Percentiles rank a stretch among this genome's conserved stretches.
Evolutionary conservation across 2,329 filamentous ascomycete genomes (phyloP).

Genomic region (Colletotrichum musae): DNA sequence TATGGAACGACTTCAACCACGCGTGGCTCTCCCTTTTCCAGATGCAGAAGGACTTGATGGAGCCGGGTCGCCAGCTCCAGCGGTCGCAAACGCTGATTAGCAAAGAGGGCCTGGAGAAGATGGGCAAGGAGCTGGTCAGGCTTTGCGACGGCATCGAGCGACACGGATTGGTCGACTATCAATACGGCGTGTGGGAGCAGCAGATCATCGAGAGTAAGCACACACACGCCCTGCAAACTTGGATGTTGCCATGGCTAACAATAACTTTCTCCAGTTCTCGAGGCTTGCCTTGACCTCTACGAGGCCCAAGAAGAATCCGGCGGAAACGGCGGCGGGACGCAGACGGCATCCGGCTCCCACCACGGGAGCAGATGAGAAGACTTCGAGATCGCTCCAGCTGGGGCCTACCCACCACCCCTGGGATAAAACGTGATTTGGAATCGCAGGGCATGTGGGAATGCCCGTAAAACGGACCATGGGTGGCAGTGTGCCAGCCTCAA

Average conservation of each 20-base stretch:
- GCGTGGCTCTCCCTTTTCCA: slow-evolving; percentile 90
- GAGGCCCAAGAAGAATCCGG: slow-evolving; percentile 55
- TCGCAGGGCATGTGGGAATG: slow-evolving; percentile 14
- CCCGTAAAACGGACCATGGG: slow-evolving; percentile 11
- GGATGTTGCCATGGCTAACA: slow-evolving; percentile 21
- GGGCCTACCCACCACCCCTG: slow-evolving; percentile 2
- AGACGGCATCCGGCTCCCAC: slow-evolving; percentile 36
- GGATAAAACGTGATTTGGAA: slow-evolving; percentile 12
- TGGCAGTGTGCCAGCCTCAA: slow-evolving; percentile 17
- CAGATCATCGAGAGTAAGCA: slow-evolving; percentile 85
- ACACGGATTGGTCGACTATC: slow-evolving; percentile 96
- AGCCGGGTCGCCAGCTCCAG: slow-evolving; percentile 69
- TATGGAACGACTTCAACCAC: slow-evolving; percentile 96
- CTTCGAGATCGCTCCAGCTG: slow-evolving; percentile 4
- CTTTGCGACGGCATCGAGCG: slow-evolving; percentile 90
- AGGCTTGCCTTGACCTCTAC: slow-evolving; percentile 62
- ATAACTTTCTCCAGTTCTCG: slow-evolving; percentile 46
- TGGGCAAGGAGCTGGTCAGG: slow-evolving; percentile 86
- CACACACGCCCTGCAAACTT: not conserved
- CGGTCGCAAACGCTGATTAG: slow-evolving; percentile 76
- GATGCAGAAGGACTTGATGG: slow-evolving; percentile 84
- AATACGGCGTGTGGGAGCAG: slow-evolving; percentile 97
- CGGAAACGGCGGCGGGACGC: slow-evolving; percentile 45
- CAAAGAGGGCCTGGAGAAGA: slow-evolving; percentile 78
- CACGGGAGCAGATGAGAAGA: slow-evolving; percentile 36